phyloP scores from a whole-genome alignment of 129 eudicot species.

The Helianthus tuberosus region DNA sequence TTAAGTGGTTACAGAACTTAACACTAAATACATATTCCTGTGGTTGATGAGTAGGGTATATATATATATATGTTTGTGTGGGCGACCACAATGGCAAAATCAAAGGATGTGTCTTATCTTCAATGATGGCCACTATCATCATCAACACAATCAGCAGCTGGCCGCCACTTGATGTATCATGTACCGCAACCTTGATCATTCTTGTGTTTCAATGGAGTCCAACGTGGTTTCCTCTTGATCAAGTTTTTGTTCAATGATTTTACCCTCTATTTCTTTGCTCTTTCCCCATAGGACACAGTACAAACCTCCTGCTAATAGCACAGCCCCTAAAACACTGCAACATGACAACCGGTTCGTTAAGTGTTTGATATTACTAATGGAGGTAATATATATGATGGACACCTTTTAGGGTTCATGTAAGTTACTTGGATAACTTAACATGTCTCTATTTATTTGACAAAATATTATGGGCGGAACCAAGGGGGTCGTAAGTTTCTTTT shows the following conservation, averaged over 20 bases:
- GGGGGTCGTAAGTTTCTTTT: no score
- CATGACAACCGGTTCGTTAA: not conserved
- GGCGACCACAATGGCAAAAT: not conserved
- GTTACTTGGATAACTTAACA: no score
- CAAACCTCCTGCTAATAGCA: constrained; percentile 59
- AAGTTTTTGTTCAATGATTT: constrained; percentile 27
- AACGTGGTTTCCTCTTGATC: constrained; percentile 41
- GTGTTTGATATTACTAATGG: not conserved
- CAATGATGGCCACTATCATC: not conserved
- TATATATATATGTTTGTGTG: not conserved
- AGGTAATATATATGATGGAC: not conserved
- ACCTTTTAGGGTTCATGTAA: not conserved
- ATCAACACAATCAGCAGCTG: not conserved
- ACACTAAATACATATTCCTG: not conserved
- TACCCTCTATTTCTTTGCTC: constrained; percentile 43
- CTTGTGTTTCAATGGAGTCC: constrained; percentile 43
- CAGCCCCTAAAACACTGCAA: constrained; percentile 62
- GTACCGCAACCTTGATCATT: not conserved
- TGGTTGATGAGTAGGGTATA: not conserved
- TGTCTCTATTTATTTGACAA: no score
- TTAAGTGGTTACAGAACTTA: constrained; percentile 1
- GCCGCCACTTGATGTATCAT: not conserved
- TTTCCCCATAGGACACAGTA: constrained; percentile 72
- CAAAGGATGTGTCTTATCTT: not conserved
- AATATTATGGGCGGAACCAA: no score